Percentiles rank a stretch among this genome's conserved stretches.
phyloP scores from a whole-genome alignment of 2,329 filamentous ascomycete genomes.

The Penicillium sumatraense region DNA sequence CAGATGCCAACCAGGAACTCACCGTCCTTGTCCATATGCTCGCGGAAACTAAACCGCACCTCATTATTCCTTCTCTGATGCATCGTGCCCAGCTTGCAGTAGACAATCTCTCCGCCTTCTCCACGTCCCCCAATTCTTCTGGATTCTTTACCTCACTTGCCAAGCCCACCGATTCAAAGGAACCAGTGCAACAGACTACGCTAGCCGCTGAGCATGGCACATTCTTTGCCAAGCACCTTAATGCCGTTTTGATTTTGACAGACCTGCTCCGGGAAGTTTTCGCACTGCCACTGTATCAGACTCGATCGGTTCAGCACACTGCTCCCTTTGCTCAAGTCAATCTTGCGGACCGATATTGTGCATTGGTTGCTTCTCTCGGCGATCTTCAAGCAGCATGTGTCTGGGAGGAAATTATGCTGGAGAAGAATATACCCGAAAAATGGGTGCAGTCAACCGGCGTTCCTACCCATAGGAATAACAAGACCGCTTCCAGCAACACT shows the following conservation, averaged over 20 bases:
- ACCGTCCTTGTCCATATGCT: constrained; percentile 76
- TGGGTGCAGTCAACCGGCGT: constrained; percentile 55
- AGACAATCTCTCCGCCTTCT: constrained; percentile 69
- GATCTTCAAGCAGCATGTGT: constrained; percentile 78
- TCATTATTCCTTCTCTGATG: constrained; percentile 81
- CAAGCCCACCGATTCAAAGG: constrained; percentile 32
- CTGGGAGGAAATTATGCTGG: constrained; percentile 80
- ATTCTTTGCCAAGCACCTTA: constrained; percentile 74
- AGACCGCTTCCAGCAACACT: constrained; percentile 42
- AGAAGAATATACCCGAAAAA: constrained; percentile 70
- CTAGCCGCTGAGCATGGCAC: constrained; percentile 66
- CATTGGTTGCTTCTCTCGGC: constrained; percentile 75
- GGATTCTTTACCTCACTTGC: constrained; percentile 75
- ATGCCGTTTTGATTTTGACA: constrained; percentile 76
- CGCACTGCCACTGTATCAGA: constrained; percentile 65
- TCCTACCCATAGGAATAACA: constrained; percentile 34
- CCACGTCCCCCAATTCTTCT: constrained; percentile 54
- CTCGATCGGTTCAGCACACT: constrained; percentile 62
- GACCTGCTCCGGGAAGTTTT: constrained; percentile 77
- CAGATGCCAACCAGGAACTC: constrained; percentile 70
- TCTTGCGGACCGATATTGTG: constrained; percentile 79
- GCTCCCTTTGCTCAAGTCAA: constrained; percentile 77
- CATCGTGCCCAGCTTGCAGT: constrained; percentile 73
- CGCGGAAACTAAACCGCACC: constrained; percentile 77
- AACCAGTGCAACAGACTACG: constrained; percentile 33